phyloP scores from a whole-genome alignment of 2,329 filamentous ascomycete genomes.

The Fusarium goolgardi region DNA sequence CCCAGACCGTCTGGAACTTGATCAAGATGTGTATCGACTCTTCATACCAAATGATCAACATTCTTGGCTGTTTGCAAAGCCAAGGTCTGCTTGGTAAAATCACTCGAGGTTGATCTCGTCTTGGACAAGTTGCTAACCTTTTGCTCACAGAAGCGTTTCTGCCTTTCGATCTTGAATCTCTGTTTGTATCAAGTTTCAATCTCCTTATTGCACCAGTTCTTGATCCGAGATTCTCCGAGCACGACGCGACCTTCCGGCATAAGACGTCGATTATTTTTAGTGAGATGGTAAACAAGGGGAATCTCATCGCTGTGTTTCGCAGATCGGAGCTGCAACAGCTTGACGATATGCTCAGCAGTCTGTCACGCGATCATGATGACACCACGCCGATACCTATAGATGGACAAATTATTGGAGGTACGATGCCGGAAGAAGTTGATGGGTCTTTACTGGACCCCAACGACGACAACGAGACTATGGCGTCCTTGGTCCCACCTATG shows the following conservation, averaged over 20 bases:
- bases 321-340: constrained; percentile 60
- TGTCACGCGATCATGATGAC: constrained; percentile 30
- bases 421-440: neutral
- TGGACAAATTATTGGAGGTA: constrained; percentile 31
- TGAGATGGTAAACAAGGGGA: constrained; percentile 60
- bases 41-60: constrained; percentile 50
- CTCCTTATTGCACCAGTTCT: constrained; percentile 55
- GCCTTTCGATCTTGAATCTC: constrained; percentile 59
- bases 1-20: constrained; percentile 49
- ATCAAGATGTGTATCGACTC: constrained; percentile 53
- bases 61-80: constrained; percentile 57
- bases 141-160: constrained; percentile 58
- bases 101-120: constrained; percentile 2
- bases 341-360: constrained; percentile 53
- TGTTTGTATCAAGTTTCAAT: constrained; percentile 58
- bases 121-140: neutral
- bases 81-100: constrained; percentile 60
- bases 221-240: constrained; percentile 52
- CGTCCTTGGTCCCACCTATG: constrained; percentile 29
- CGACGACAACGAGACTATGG: constrained; percentile 33
- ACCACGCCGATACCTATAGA: constrained; percentile 12
- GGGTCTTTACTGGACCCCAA: constrained; percentile 1
- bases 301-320: constrained; percentile 58
- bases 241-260: constrained; percentile 53
- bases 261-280: constrained; percentile 59